Percentiles rank a stretch among this genome's conserved stretches.
These are phyloP conservation scores for Hansenula sp. DNA, from an alignment of 1,139 yeast genomes.

Conservation along the genomic window DNA sequence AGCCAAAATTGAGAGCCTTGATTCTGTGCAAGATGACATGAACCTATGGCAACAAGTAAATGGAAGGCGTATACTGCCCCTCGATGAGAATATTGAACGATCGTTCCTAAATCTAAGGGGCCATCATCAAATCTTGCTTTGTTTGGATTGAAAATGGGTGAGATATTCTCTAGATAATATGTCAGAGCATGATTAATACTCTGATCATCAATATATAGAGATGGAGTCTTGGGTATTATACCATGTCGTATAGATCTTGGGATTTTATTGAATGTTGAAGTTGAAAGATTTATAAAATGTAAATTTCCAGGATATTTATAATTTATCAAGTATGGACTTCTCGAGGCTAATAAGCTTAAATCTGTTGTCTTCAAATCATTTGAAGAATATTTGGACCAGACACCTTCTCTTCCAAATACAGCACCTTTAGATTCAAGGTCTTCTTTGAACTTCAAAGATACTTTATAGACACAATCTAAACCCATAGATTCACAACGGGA, in stretches of 20 bases:
- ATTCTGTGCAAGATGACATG: constrained; percentile 3
- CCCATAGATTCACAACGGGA: constrained; percentile 4
- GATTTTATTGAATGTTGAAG: background rate
- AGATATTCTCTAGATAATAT: constrained; percentile 6
- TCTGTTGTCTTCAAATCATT: constrained; percentile 1
- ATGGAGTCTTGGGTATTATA: background rate
- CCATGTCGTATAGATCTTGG: background rate
- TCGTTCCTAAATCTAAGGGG: constrained; percentile 3
- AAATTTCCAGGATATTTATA: background rate
- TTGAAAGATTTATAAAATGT: constrained; percentile 5
- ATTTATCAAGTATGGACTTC: background rate
- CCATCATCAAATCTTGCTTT: background rate
- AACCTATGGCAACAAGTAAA: constrained; percentile 8
- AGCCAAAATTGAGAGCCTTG: constrained; percentile 5
- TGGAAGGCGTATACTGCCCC: constrained; percentile 3
- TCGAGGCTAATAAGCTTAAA: background rate
- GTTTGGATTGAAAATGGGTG: constrained; percentile 11
- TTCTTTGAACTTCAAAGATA: constrained; percentile 7
- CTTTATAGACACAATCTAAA: constrained; percentile 4
- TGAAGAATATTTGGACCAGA: constrained; percentile 7
- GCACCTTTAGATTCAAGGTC: constrained; percentile 6
- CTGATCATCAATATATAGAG: background rate
- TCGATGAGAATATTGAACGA: constrained; percentile 5
- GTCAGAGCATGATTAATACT: constrained; percentile 4
- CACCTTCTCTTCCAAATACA: constrained; percentile 11